phyloP scores from a whole-genome alignment of 306 rosid genomes.

The Fagus crenata region DNA sequence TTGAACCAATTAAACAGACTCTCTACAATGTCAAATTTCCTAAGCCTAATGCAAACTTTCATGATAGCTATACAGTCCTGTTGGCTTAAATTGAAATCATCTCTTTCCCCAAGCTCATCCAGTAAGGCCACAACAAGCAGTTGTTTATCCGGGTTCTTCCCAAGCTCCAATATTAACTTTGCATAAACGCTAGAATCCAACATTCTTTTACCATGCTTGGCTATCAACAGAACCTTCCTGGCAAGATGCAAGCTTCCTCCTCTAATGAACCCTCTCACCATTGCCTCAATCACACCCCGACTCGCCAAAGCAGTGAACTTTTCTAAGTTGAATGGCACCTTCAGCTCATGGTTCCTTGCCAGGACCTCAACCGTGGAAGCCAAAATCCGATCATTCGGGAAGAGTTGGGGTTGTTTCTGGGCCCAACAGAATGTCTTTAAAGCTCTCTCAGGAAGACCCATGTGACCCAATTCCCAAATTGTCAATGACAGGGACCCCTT shows the following conservation, averaged over 20 bases:
- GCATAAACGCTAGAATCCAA: constrained; percentile 65
- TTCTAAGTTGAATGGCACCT: constrained; percentile 48
- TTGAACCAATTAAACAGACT: constrained; percentile 62
- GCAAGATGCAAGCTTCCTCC: constrained; percentile 74
- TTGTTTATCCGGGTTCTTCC: constrained; percentile 67
- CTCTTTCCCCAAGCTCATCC: constrained; percentile 77
- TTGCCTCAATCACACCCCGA: constrained; percentile 67
- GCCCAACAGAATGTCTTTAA: constrained; percentile 82
- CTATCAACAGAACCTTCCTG: constrained; percentile 49
- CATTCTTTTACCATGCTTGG: constrained; percentile 57
- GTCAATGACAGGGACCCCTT: constrained; percentile 86
- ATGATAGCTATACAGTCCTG: constrained; percentile 78
- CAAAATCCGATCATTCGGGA: constrained; percentile 76
- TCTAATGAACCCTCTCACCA: constrained; percentile 76
- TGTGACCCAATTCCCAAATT: constrained; percentile 73
- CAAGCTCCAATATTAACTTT: constrained; percentile 64
- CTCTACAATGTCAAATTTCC: constrained; percentile 62
- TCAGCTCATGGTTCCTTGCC: constrained; percentile 70
- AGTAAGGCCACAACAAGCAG: constrained; percentile 46
- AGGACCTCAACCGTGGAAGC: constrained; percentile 78
- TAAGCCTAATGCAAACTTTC: constrained; percentile 73
- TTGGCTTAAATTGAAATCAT: constrained; percentile 60
- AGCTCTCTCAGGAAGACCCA: constrained; percentile 75
- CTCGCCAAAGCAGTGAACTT: constrained; percentile 46
- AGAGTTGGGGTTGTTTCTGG: constrained; percentile 67